phyloP scores from a whole-genome alignment of 345 rosid genomes.

The Balakata baccata region DNA sequence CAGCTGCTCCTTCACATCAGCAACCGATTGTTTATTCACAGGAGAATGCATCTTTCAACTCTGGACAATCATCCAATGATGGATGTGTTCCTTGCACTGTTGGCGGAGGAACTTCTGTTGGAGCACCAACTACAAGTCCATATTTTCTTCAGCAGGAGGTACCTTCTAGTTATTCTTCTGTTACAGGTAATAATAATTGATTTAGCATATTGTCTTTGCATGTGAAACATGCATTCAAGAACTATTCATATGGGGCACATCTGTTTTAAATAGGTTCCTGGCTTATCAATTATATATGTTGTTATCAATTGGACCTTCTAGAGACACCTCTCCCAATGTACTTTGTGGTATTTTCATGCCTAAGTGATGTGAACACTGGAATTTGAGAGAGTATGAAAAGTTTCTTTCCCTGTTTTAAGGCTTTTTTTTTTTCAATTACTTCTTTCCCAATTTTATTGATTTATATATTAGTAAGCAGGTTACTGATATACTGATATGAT shows the following conservation, averaged over 20 bases:
- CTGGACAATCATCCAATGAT: constrained; percentile 48
- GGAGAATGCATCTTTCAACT: constrained; percentile 36
- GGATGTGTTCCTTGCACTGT: constrained; percentile 36
- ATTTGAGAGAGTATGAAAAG: background rate
- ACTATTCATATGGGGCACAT: constrained; percentile 27
- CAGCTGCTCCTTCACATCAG: constrained; percentile 41
- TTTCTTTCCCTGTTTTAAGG: background rate
- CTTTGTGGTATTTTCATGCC: background rate
- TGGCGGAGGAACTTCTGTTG: constrained; percentile 3
- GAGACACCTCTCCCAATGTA: background rate
- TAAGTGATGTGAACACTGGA: background rate
- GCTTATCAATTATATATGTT: background rate
- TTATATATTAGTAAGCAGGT: background rate
- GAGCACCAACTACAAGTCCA: constrained; percentile 50
- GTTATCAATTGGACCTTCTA: background rate
- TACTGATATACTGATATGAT: no score
- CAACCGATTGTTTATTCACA: constrained; percentile 40
- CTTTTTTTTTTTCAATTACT: background rate
- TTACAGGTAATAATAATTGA: constrained; percentile 91
- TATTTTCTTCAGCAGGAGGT: constrained; percentile 99
- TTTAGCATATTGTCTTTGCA: constrained; percentile 50
- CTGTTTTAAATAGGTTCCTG: constrained; percentile 9
- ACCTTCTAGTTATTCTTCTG: constrained; percentile 99
- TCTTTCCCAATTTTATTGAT: background rate
- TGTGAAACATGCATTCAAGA: constrained; percentile 53